Percentiles rank a stretch among this genome's conserved stretches.
Conservation (phyloP, 2,329 filamentous ascomycete species). For the Shiraia sp. region DNA sequence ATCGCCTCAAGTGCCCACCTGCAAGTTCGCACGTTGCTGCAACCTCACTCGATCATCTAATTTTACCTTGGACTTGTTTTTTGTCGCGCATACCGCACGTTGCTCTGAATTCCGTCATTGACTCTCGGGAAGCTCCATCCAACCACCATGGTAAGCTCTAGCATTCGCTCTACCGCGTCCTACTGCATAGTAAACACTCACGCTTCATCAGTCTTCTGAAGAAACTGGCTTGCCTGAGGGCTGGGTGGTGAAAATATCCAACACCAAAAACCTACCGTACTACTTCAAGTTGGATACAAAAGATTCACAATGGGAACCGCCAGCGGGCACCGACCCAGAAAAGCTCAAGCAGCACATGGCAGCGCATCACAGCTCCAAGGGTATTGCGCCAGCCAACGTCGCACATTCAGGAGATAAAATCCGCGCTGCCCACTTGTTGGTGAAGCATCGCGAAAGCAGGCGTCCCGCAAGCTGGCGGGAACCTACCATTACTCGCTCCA, state of each 20-base stretch:
- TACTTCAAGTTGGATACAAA: conserved; percentile 92
- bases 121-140: too few relatives aligned
- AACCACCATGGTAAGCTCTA: conserved; percentile 37
- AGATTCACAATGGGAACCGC: conserved; percentile 94
- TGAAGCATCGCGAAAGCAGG: conserved; percentile 89
- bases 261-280: conserved; percentile 98
- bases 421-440: conserved; percentile 85
- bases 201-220: conserved; percentile 29
- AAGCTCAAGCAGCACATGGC: conserved; percentile 95
- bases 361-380: conserved; percentile 71
- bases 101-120: too few relatives aligned
- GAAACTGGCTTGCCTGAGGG: conserved; percentile 71
- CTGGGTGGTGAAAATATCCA: conserved; percentile 97
- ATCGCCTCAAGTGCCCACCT: conserved; percentile 4
- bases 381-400: conserved; percentile 46
- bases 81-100: too few relatives aligned
- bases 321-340: conserved; percentile 82
- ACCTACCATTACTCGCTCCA: conserved; percentile 81
- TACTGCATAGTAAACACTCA: conserved; percentile 28
- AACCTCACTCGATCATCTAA: conserved; percentile 9
- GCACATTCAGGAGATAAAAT: conserved; percentile 71
- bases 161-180: conserved; percentile 1
- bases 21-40: conserved; percentile 10
- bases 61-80: too few relatives aligned
- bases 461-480: conserved; percentile 93